Conservation (phyloP, 2,329 filamentous ascomycete species). For the Domatiomyces globalis region DNA sequence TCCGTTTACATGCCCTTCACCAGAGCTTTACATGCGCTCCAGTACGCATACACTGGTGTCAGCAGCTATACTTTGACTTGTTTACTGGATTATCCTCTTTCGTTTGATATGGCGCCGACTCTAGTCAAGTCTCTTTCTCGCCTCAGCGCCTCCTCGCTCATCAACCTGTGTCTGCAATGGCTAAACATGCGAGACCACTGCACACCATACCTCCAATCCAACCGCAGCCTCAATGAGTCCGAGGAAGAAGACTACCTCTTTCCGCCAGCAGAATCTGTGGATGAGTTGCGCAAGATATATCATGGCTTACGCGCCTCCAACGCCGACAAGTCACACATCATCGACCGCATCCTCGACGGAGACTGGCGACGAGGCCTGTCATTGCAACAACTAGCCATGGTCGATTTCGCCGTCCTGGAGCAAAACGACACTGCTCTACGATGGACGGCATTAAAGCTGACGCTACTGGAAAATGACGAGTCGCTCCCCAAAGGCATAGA, state of each 20-base stretch:
- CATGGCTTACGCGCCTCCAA: neutral
- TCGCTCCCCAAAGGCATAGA: conserved; percentile 4
- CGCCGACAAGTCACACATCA: conserved; percentile 34
- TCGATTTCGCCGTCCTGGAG: conserved; percentile 40
- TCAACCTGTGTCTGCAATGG: conserved; percentile 64
- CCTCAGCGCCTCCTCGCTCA: conserved; percentile 56
- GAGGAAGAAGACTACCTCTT: conserved; percentile 54
- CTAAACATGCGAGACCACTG: conserved; percentile 49
- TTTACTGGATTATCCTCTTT: neutral
- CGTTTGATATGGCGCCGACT: conserved; percentile 38
- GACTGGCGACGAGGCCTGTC: conserved; percentile 44
- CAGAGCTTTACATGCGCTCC: neutral
- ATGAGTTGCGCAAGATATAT: conserved; percentile 54
- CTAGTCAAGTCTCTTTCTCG: conserved; percentile 54
- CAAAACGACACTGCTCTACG: conserved; percentile 38
- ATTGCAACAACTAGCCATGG: conserved; percentile 41
- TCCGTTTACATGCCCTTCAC: too few relatives aligned
- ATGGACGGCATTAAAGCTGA: conserved; percentile 41
- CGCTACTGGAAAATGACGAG: conserved; percentile 13
- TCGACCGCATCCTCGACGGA: conserved; percentile 42
- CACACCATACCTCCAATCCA: conserved; percentile 42
- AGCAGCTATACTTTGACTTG: neutral
- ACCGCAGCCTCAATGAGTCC: conserved; percentile 37
- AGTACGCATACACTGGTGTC: neutral
- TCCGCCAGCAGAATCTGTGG: conserved; percentile 49